phyloP scores from a whole-genome alignment of 2,329 filamentous ascomycete species.

The Colletotrichum scovillei region DNA sequence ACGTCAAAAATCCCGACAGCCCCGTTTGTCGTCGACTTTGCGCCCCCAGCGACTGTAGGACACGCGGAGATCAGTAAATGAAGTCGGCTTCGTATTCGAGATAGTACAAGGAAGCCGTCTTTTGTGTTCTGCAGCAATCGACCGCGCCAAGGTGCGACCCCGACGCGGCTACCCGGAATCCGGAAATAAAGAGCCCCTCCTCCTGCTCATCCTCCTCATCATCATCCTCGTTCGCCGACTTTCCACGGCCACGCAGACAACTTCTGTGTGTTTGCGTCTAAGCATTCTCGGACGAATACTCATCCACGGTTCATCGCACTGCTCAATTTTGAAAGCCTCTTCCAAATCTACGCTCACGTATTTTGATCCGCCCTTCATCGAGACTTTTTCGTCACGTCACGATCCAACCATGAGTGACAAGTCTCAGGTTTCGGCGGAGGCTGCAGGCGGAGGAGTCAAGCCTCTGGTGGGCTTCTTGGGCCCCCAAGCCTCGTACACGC shows the following conservation, averaged over 20 bases:
- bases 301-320: not conserved
- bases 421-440: constrained; percentile 16
- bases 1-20: not conserved
- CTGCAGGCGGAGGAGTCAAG: constrained; percentile 5
- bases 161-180: constrained; percentile 25
- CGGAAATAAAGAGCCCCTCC: constrained; percentile 18
- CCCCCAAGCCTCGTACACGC: constrained; percentile 61
- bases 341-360: not conserved
- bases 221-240: not conserved
- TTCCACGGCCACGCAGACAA: constrained; percentile 10
- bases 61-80: not conserved
- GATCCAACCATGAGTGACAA: constrained; percentile 23
- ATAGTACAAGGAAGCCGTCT: constrained; percentile 13
- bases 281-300: not conserved
- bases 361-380: not conserved
- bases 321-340: not conserved
- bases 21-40: not conserved
- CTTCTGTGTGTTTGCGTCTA: not conserved
- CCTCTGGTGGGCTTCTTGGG: constrained; percentile 62
- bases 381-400: not conserved
- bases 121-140: constrained; percentile 1
- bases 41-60: not conserved
- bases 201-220: not conserved
- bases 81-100: constrained; percentile 19
- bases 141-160: constrained; percentile 20